Evolutionary conservation across 2,329 filamentous ascomycete genomes (phyloP).

Genomic region (Apiospora hydei): DNA sequence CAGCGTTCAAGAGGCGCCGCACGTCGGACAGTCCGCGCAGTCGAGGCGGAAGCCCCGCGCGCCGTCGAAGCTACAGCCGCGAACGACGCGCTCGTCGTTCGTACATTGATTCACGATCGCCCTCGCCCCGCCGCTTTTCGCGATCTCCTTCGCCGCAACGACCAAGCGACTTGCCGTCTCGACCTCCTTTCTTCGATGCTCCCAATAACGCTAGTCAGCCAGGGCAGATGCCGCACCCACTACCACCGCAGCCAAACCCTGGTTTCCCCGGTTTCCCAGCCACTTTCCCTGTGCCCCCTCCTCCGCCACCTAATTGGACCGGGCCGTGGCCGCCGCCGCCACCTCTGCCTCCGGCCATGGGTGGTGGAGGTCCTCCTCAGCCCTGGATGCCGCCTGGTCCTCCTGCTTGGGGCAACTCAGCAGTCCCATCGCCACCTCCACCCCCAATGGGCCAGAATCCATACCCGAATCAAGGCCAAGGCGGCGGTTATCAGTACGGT

Average conservation of each 20-base stretch:
- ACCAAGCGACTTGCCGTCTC: slow-evolving; percentile 19
- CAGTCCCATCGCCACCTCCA: slow-evolving; percentile 23
- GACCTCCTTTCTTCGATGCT: background rate
- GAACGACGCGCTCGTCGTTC: slow-evolving; percentile 38
- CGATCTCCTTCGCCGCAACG: slow-evolving; percentile 32
- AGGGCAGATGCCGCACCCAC: background rate
- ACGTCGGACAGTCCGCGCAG: slow-evolving; percentile 44
- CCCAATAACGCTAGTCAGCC: background rate
- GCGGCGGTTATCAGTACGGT: slow-evolving; percentile 13
- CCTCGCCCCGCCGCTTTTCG: slow-evolving; percentile 35
- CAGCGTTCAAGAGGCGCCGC: slow-evolving; percentile 49
- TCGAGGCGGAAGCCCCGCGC: slow-evolving; percentile 36
- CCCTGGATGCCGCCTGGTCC: slow-evolving; percentile 26
- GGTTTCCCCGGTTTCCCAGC: slow-evolving; percentile 12
- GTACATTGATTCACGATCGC: slow-evolving; percentile 42
- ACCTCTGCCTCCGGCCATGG: slow-evolving; percentile 9
- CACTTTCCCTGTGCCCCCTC: slow-evolving; percentile 25
- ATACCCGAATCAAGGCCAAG: slow-evolving; percentile 22
- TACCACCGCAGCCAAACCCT: slow-evolving; percentile 15
- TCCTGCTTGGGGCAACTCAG: slow-evolving; percentile 15
- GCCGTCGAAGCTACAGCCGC: slow-evolving; percentile 32
- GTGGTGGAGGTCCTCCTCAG: slow-evolving; percentile 9
- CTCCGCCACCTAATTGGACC: slow-evolving; percentile 27
- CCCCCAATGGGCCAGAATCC: slow-evolving; percentile 23
- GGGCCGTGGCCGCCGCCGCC: slow-evolving; percentile 29